Base-by-base conservation (phyloP, 163 green algal species). In the Scenedesmus sp. region DNA sequence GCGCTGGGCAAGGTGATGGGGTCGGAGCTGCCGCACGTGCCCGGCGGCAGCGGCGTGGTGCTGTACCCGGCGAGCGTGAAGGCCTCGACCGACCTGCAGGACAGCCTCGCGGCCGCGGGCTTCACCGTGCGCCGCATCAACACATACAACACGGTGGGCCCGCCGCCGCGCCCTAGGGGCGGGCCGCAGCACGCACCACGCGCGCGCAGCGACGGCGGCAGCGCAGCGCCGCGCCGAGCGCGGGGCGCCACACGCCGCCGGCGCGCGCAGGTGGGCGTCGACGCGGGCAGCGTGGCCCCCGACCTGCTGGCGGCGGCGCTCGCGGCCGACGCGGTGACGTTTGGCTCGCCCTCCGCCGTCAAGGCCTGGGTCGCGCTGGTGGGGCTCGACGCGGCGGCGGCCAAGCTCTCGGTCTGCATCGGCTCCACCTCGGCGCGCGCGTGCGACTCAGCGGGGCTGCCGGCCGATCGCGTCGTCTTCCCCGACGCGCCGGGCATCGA, bases 21-120 rank as follows among this genome's bases (percentile, higher is more conserved):
- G 31, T 33, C 63, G 36, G 81, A 86, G 81, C 75, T 86, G 67
- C 81, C 81, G 13, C 69, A 86, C 31, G 44, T 86, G 5, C 42
- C 67, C 42, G 84, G 82, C 44, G 81, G 81, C 39, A 86, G n/a
- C 50, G 39, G 70, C 45, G 50, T 62, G 0, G 91, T 98, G 28
- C 87, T 98, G 54, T 98, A 98, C 87, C 95, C 95, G 3, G 84
- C 94, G 0, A 96, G 89, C n/a, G 86, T 75, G 44, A 97, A 97
- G 69, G 95, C 95, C 9, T 83, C 82, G 24, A 87, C 80, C 0
- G 87, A 92, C 53, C 79, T 98, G 65, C 88, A 98, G 82, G 63
- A 92, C 42, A 91, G 90, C 20, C 86, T 98, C 63, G 64, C 63
- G 22, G 79, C 65, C 1, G 84, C 89, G 28, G 94, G 93, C 24